Conservation (phyloP, 495 filamentous ascomycete genomes). For the Trichoderma erinaceum region DNA sequence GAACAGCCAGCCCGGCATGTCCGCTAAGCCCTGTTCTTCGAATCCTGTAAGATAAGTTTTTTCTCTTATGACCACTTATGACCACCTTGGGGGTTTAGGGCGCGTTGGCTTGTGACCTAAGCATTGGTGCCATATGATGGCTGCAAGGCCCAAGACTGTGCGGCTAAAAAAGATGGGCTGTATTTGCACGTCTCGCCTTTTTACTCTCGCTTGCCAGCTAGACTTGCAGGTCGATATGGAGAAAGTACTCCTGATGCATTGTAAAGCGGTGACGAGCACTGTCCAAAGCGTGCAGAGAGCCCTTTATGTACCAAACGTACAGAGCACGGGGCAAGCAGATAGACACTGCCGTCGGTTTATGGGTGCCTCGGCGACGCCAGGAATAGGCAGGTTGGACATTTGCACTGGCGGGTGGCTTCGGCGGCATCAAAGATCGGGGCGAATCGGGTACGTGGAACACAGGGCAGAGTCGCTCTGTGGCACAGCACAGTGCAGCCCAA, state of each 20-base stretch:
- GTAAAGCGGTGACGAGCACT: constrained; percentile 2
- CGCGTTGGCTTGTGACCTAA: neutral
- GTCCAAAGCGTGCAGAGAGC: neutral
- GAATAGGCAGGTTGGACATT: constrained; percentile 1
- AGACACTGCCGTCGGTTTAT: neutral
- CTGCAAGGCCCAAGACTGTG: neutral
- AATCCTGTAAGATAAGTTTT: neutral
- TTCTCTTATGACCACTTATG: neutral
- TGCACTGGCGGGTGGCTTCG: constrained; percentile 11
- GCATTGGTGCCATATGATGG: constrained; percentile 4
- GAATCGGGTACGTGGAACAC: constrained; percentile 3
- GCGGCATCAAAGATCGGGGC: constrained; percentile 1
- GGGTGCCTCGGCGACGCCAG: constrained; percentile 1
- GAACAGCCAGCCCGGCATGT: neutral
- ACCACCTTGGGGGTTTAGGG: neutral
- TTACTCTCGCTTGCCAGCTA: neutral
- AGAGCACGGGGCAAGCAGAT: neutral
- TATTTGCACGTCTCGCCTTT: neutral
- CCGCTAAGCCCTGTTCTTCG: constrained; percentile 1
- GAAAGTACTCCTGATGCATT: neutral
- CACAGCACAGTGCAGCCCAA: constrained; percentile 11
- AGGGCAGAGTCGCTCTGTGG: neutral
- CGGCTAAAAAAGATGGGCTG: neutral
- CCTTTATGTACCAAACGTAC: no score
- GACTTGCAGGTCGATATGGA: neutral